A percentile compares a stretch with the other conserved stretches of the same genome.
Conservation (phyloP, 306 rosid species). For the Trichosanthes truncata region DNA sequence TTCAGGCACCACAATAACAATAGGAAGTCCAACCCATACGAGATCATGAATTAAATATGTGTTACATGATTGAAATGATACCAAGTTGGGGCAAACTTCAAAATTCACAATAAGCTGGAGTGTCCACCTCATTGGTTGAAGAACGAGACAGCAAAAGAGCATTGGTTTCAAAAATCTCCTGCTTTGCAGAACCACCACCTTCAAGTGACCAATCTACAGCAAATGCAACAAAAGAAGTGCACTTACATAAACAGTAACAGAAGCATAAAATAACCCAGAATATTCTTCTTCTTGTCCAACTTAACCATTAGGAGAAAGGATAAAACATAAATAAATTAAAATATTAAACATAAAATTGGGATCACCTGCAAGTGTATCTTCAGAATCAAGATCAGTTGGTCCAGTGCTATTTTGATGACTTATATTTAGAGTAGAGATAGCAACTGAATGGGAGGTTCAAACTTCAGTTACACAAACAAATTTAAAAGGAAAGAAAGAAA, state of each 20-base stretch:
- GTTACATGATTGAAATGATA: background rate
- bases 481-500: background rate
- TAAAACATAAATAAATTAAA: background rate
- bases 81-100: background rate
- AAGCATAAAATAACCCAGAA: background rate
- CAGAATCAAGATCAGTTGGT: slow-evolving; percentile 33
- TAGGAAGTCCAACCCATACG: background rate
- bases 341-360: background rate
- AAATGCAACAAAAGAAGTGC: background rate
- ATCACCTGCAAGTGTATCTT: slow-evolving; percentile 18
- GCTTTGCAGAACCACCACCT: slow-evolving; percentile 23
- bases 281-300: background rate
- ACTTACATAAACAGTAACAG: background rate
- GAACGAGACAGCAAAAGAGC: slow-evolving; percentile 13
- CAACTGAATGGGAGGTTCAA: background rate
- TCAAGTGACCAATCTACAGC: background rate
- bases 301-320: background rate
- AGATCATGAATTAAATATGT: background rate
- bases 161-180: slow-evolving; percentile 10
- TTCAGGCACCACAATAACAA: background rate
- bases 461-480: background rate
- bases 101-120: background rate
- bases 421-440: background rate
- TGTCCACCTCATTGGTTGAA: slow-evolving; percentile 32
- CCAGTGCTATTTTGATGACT: slow-evolving; percentile 11